These are phyloP conservation scores for Vinca minor DNA, from an alignment of 257 asterid species.

Conservation along the genomic window DNA sequence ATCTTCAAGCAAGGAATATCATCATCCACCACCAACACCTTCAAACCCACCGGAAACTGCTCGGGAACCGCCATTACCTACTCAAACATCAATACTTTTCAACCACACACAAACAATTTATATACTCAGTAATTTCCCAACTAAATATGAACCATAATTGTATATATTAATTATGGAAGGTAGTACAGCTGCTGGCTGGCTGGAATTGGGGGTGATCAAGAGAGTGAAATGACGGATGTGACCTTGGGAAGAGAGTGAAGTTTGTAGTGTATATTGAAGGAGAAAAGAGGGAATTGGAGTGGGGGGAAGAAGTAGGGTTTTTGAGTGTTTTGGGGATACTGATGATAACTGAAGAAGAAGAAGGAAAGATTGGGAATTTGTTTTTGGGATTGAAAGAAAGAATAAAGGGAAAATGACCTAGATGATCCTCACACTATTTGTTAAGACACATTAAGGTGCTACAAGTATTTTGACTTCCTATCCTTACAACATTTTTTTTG, in stretches of 20 bases:
- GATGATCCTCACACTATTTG: no score
- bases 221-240: background rate
- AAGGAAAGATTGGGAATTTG: no score
- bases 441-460: no score
- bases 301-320: conserved; percentile 12
- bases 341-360: background rate
- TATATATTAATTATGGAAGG: background rate
- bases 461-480: no score
- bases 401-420: background rate
- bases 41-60: conserved; percentile 66
- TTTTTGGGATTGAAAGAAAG: background rate
- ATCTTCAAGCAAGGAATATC: conserved; percentile 53
- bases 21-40: conserved; percentile 76
- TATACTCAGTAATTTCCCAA: no score
- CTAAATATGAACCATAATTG: background rate
- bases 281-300: background rate
- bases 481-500: no score
- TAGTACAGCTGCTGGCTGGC: background rate
- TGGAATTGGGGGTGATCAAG: background rate
- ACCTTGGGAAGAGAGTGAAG: conserved; percentile 2
- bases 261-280: background rate
- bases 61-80: conserved; percentile 35
- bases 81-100: conserved; percentile 1
- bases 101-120: background rate
- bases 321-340: background rate